Conservation (phyloP, 2,329 filamentous ascomycete genomes). For the Aspergillus japonicus region DNA sequence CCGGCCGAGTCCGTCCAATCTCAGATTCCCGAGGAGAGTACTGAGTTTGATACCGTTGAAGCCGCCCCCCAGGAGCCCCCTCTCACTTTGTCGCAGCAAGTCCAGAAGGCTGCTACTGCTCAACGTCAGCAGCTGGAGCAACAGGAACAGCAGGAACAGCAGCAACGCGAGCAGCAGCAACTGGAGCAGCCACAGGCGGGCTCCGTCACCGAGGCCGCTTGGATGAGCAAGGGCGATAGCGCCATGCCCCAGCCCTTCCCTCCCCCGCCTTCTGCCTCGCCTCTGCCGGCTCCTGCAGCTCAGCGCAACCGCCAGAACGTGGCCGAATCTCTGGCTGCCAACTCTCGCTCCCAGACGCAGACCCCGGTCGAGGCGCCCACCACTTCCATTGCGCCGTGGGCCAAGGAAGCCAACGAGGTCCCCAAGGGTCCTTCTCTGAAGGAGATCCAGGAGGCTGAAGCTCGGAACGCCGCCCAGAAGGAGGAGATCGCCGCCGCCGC, state of each 20-base stretch:
- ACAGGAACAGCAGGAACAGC: slow-evolving; percentile 34
- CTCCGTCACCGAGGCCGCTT: slow-evolving; percentile 52
- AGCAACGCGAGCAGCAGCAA: slow-evolving; percentile 33
- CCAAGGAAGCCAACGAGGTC: slow-evolving; percentile 71
- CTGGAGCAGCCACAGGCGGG: slow-evolving; percentile 36
- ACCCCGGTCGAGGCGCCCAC: slow-evolving; percentile 67
- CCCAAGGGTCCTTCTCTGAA: slow-evolving; percentile 88
- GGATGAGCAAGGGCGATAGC: slow-evolving; percentile 59
- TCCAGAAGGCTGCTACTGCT: slow-evolving; percentile 66
- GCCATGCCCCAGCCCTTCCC: slow-evolving; percentile 70
- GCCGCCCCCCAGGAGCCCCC: slow-evolving; percentile 42
- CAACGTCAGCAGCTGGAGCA: slow-evolving; percentile 35
- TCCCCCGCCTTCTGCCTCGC: slow-evolving; percentile 72
- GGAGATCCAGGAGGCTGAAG: slow-evolving; percentile 95
- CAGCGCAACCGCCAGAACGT: slow-evolving; percentile 81
- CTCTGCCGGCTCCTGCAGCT: slow-evolving; percentile 82
- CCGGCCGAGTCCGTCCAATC: slow-evolving; percentile 30
- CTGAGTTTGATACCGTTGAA: slow-evolving; percentile 18
- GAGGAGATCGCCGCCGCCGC: slow-evolving; percentile 78
- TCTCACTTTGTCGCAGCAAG: slow-evolving; percentile 77
- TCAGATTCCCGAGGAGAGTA: slow-evolving; percentile 25
- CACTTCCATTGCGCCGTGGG: slow-evolving; percentile 91
- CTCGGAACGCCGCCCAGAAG: slow-evolving; percentile 83
- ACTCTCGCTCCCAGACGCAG: slow-evolving; percentile 71
- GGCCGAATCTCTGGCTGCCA: slow-evolving; percentile 67